Percentiles rank a stretch among this genome's conserved stretches.
Evolutionary conservation across 768 basidiomycete species (phyloP).

Genomic region (Auricularia cornea): DNA sequence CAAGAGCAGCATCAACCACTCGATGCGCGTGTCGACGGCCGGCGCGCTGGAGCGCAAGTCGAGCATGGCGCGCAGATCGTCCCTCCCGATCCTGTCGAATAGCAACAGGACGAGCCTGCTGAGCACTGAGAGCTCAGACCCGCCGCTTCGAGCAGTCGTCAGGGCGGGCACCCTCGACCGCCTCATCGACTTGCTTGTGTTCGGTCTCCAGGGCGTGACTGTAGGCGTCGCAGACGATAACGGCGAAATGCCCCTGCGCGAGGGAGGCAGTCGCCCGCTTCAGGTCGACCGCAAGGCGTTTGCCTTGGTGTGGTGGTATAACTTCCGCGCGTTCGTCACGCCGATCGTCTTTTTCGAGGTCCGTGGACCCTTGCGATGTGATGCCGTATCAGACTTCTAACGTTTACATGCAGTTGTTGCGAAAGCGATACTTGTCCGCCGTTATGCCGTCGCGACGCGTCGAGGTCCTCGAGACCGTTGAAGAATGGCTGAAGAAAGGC

Average conservation of each 20-base stretch:
- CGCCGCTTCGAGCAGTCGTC: constrained; percentile 66
- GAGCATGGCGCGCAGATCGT: constrained; percentile 65
- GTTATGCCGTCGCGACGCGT: constrained; percentile 37
- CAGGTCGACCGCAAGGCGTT: constrained; percentile 68
- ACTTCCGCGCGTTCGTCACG: constrained; percentile 73
- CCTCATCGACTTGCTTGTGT: constrained; percentile 66
- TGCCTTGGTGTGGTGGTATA: constrained; percentile 72
- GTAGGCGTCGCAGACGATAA: constrained; percentile 82
- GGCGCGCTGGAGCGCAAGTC: constrained; percentile 67
- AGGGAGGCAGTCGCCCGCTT: constrained; percentile 64
- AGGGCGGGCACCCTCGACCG: constrained; percentile 70
- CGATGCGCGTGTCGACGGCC: constrained; percentile 64
- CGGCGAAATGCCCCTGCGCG: constrained; percentile 71
- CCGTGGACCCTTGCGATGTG: constrained; percentile 13
- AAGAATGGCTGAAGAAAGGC: constrained; percentile 64
- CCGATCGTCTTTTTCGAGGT: constrained; percentile 84
- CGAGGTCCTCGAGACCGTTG: constrained; percentile 55
- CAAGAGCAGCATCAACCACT: constrained; percentile 49
- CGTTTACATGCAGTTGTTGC: constrained; percentile 45
- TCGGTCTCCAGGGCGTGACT: constrained; percentile 67
- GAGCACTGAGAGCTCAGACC: constrained; percentile 55
- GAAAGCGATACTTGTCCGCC: constrained; percentile 60
- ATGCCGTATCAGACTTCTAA: background rate
- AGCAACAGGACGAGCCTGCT: constrained; percentile 40
- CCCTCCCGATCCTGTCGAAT: constrained; percentile 67